Evolutionary conservation across 352 stramenopile species (phyloP).

Genomic region (Pythium apleroticum): DNA sequence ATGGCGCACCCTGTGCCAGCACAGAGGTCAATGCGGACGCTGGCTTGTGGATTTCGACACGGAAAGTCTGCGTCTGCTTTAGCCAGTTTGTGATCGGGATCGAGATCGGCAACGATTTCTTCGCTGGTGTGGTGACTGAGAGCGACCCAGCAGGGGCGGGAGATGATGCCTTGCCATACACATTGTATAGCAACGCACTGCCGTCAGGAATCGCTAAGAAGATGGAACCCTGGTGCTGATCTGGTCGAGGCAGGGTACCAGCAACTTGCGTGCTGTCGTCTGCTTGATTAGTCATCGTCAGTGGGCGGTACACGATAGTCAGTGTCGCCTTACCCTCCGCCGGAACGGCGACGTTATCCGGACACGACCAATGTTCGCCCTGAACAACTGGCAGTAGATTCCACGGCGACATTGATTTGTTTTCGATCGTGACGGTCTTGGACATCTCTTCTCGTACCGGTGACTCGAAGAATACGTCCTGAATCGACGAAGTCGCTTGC

Average conservation of each 20-base stretch:
- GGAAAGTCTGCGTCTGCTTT: conserved; percentile 72
- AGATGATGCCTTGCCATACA: conserved; percentile 70
- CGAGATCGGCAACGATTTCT: conserved; percentile 69
- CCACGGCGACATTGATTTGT: conserved; percentile 80
- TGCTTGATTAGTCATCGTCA: conserved; percentile 78
- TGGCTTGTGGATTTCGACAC: conserved; percentile 62
- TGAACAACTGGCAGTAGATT: conserved; percentile 87
- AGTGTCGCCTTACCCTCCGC: conserved; percentile 62
- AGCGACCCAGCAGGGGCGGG: conserved; percentile 47
- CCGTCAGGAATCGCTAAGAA: conserved; percentile 92
- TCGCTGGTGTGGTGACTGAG: conserved; percentile 63
- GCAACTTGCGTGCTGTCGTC: conserved; percentile 1
- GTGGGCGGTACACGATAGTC: conserved; percentile 74
- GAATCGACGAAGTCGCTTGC: conserved; percentile 84
- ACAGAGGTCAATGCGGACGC: conserved; percentile 37
- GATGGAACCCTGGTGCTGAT: conserved; percentile 73
- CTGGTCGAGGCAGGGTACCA: conserved; percentile 34
- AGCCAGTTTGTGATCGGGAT: conserved; percentile 90
- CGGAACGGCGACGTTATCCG: conserved; percentile 79
- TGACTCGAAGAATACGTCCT: conserved; percentile 85
- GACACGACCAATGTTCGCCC: conserved; percentile 85
- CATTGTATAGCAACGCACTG: conserved; percentile 84
- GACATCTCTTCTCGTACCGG: conserved; percentile 65
- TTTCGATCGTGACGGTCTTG: conserved; percentile 77
- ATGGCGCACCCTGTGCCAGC: conserved; percentile 63